phyloP scores from a whole-genome alignment of 108 stramenopile species.

The Nitzschia sp. region DNA sequence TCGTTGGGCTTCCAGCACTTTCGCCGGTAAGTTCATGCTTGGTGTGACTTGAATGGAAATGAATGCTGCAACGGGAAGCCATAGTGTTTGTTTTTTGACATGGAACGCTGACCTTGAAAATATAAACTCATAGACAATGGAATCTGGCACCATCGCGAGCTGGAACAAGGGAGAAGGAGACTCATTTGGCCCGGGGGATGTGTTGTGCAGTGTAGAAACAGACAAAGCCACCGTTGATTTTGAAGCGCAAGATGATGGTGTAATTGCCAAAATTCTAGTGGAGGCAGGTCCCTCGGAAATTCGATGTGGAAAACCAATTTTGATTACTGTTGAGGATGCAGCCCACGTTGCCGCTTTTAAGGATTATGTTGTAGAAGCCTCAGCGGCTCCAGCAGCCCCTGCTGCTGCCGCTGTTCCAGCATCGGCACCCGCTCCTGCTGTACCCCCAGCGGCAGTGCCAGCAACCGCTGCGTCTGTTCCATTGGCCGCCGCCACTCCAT shows the following conservation, averaged over 20 bases:
- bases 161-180: constrained; percentile 89
- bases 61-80: too few species aligned
- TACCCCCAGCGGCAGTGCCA: constrained; percentile 22
- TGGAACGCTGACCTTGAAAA: too few species aligned
- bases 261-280: constrained; percentile 93
- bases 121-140: constrained; percentile 87
- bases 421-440: constrained; percentile 31
- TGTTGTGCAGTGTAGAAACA: constrained; percentile 94
- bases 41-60: too few species aligned
- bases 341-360: constrained; percentile 87
- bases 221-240: constrained; percentile 99
- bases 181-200: constrained; percentile 86
- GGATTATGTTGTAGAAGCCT: constrained; percentile 67
- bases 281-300: constrained; percentile 78
- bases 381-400: constrained; percentile 34
- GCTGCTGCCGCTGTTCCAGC: constrained; percentile 36
- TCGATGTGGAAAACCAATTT: constrained; percentile 84
- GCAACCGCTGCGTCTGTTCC: constrained; percentile 31
- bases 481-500: constrained; percentile 38
- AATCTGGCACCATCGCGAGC: constrained; percentile 81
- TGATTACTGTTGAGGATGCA: constrained; percentile 85
- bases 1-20: constrained; percentile 93
- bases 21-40: constrained; percentile 74
- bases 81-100: too few species aligned
- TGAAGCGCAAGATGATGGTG: constrained; percentile 97